Evolutionary conservation across 352 stramenopile species (phyloP), one percentile per base, ranked within the genome.

Genomic region (Phytopythium helicoides): DNA sequence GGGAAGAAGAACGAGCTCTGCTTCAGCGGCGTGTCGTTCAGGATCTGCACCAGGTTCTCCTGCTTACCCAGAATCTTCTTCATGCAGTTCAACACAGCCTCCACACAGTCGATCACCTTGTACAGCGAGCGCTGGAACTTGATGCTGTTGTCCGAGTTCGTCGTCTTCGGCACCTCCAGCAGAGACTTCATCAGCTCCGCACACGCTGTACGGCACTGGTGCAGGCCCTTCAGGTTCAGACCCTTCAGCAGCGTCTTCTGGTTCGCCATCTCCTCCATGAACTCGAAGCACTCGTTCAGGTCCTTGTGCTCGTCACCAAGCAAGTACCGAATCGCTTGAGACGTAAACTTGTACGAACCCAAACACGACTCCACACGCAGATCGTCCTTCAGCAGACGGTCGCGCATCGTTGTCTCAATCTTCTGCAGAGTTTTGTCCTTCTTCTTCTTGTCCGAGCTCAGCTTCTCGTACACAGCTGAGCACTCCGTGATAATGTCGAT

Each of bases 1-100:
- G 85, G 85, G 60, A 95, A 94, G 52, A 95, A 95, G 63, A 95
- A 95, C n/a, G 85, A 95, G 64, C 84, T 91, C 25, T 83, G 81
- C 53, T 93, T 93, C 36, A 95, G 48, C 11, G 85, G 85, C 6
- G 85, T 92, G 34, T 95, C 76, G 44, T 87, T 95, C 31, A 95
- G 54, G 22, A 93, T 72, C 53, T 95, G 80, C n/a, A 95, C 66
- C 22, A 95, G 60, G 44, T 92, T 87, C 44, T 95, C 85, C 48
- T 95, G 85, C 65, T 95, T 95, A 1, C 58, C 68, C 21, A 93
- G 25, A 9, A 95, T 71, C 56, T 92, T 91, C 64, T 93, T 95
- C 62, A 95, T 60, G 60, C 76, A 91, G 60, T 86, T 87, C 3
- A 95, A 52, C 19, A 93, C 85, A 12, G 75, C 64, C 51, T 95